Base-by-base conservation (phyloP, 2,329 filamentous ascomycete species). In the Chaetomium globosum region DNA sequence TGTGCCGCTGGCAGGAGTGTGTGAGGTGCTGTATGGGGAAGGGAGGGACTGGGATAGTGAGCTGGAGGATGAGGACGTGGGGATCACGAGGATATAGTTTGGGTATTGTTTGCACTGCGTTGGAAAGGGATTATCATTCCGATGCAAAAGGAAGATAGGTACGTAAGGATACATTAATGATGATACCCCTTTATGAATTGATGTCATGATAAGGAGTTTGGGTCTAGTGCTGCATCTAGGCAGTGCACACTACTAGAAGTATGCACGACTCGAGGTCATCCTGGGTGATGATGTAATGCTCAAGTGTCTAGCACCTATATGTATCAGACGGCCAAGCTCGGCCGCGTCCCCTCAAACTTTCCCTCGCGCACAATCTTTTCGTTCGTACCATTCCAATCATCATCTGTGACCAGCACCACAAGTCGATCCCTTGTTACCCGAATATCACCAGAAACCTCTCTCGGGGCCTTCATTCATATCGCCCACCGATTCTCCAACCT, bases 1-100 rank as follows among this genome's bases (percentile, higher is more conserved):
- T 79, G 89, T 99, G 57, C 95, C 95, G 8, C 85, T 98, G 70
- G 93, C 93, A 10, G 95, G 94, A 0, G 94, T 98, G 1, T 98
- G 94, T 74, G 93, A 99, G 80, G 88, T 99, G 39, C 76, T 99
- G 26, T 99, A 98, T 77, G 93, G 92, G 0, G 84, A 86, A 75
- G 79, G 73, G 68, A 79, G 71, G 65, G 68, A 69, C 9, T 65
- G 67, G 49, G 68, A 68, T 48, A 63, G 68, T 51, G 68, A 66
- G 51, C 39, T 67, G 48, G 68, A 66, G 51, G 67, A 68, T 28
- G 67, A 55, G 10, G 65, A 70, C 12, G 65, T 46, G 26, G 65
- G 60, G 31, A 67, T 70, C 23, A 70, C 65, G 59, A 59, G 65
- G 63, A 26, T 69, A 36, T 71, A 53, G 43, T 56, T 4, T 19